Evolutionary conservation across 495 filamentous ascomycete genomes (phyloP), one percentile per base, ranked within the genome.

Genomic region (Hypoxylon lenormandii): DNA sequence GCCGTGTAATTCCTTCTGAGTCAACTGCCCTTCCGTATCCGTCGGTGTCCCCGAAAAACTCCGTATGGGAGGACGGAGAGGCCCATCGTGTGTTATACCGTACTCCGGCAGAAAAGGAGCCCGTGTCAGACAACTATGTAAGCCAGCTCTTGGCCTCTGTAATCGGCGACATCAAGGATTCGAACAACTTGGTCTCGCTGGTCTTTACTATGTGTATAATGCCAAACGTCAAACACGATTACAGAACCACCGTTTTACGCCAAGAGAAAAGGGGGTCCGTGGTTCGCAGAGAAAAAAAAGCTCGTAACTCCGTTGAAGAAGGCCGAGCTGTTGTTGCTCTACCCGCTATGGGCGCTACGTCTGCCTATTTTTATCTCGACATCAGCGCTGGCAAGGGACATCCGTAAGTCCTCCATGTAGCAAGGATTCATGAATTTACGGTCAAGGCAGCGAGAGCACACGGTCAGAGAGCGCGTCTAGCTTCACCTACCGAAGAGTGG

Each of bases 1-100:
- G 53, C 23, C 49, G 46, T 15, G 19, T 28, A 33, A 50, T 51
- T 30, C 64, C 46, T 11, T 6, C 43, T 18, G 16, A 48, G 55
- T 13, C 30, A 59, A 66, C 49, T 57, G 37, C 56, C 50, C 45
- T 33, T 45, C 26, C 21, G 19, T 43, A 21, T 53, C 26, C 38
- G 16, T 46, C 58, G 52, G 58, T 15, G 47, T 22, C 12, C 4
- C 65, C 65, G 58, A 58, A 36, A n/a, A 69, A 62, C 65, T 62
- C 58, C 65, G 58, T 15, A 38, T 4, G 30, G 10, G 10, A 16
- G 36, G 40, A 15, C 64, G 50, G 64, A 63, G 64, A 58, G 16
- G 1, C 49, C 49, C 15, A 53, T 23, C 36, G 10, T 54, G 10
- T 54, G 51, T 62, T 60, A 23, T 42, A 55, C 68, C 53, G 62